Conservation (phyloP, 805 yeast species). For the Geotrichum ghanense region DNA sequence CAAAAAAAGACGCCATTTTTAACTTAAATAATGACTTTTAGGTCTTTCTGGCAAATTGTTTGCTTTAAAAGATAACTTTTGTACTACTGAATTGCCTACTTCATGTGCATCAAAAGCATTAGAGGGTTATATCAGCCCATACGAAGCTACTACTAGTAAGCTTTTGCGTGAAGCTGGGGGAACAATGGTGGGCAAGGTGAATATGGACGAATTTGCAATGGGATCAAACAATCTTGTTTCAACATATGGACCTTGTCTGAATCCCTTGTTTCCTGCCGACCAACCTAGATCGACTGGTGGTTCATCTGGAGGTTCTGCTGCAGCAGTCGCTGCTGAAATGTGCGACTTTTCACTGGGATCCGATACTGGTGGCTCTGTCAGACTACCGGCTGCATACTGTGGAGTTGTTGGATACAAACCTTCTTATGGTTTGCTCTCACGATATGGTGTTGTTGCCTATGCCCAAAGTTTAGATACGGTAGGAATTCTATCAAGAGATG, state of each 20-base stretch:
- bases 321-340: conserved; percentile 65
- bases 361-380: conserved; percentile 94
- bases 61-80: conserved; percentile 74
- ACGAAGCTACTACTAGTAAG: conserved; percentile 59
- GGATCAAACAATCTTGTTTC: conserved; percentile 40
- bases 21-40: too few species aligned
- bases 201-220: conserved; percentile 97
- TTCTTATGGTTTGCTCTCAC: conserved; percentile 78
- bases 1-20: neutral
- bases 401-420: conserved; percentile 87
- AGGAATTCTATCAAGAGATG: conserved; percentile 56
- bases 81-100: conserved; percentile 53
- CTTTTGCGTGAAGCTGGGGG: conserved; percentile 45
- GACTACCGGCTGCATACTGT: conserved; percentile 85
- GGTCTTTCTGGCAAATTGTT: conserved; percentile 25
- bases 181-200: conserved; percentile 60
- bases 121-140: conserved; percentile 55
- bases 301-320: conserved; percentile 94
- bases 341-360: conserved; percentile 80
- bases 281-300: conserved; percentile 61
- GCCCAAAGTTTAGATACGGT: conserved; percentile 94
- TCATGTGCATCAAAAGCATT: conserved; percentile 71
- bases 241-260: conserved; percentile 23
- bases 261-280: conserved; percentile 31
- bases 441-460: conserved; percentile 87